Conservation (phyloP, 208 protist genomes). For the Borovskyia barvae region DNA sequence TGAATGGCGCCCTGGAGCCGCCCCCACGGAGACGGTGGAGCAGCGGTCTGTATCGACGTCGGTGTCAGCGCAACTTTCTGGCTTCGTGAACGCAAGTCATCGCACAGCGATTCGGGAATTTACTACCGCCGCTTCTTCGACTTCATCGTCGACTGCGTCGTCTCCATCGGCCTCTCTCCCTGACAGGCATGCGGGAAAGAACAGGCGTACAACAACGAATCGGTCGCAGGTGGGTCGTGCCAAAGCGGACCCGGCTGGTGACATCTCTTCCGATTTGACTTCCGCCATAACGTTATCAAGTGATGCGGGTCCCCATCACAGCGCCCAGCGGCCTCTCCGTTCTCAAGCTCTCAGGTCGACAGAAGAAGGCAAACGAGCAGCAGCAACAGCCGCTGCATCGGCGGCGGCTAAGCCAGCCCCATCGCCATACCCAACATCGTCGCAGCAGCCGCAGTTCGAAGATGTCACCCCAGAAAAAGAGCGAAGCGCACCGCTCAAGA, state of each 20-base stretch:
- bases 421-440: background rate
- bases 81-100: conserved; percentile 4
- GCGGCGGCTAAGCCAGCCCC: background rate
- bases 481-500: too few relatives aligned
- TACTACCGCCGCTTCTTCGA: conserved; percentile 8
- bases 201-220: too few relatives aligned
- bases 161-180: too few relatives aligned
- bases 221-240: too few relatives aligned
- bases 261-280: too few relatives aligned
- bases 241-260: too few relatives aligned
- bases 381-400: background rate
- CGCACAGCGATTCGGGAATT: conserved; percentile 22
- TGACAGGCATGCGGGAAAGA: too few relatives aligned
- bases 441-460: background rate
- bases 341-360: too few relatives aligned
- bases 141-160: conserved; percentile 13
- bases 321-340: too few relatives aligned
- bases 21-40: conserved; percentile 6
- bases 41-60: conserved; percentile 13
- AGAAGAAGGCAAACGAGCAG: too few relatives aligned
- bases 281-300: too few relatives aligned
- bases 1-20: background rate
- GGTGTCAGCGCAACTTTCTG: conserved; percentile 6
- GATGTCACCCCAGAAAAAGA: background rate
- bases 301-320: too few relatives aligned